Percentiles rank a stretch among this genome's conserved stretches.
Conservation (phyloP, 495 filamentous ascomycete genomes). For the Cenococcum geophilum region DNA sequence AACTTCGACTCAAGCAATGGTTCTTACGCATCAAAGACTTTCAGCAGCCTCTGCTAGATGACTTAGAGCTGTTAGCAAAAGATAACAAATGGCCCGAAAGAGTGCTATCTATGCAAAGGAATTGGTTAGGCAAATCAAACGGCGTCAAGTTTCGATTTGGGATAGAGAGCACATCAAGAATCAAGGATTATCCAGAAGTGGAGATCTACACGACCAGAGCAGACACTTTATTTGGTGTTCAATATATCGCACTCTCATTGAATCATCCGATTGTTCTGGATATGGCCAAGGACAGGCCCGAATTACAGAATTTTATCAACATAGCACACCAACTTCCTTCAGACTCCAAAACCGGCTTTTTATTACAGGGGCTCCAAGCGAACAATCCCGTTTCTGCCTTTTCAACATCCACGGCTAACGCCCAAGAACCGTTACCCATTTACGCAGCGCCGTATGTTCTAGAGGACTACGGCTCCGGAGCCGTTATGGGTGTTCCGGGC, state of each 20-base stretch:
- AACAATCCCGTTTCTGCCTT: constrained; percentile 55
- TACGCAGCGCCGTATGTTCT: constrained; percentile 84
- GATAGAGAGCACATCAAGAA: constrained; percentile 35
- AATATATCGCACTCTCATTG: constrained; percentile 73
- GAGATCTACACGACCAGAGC: constrained; percentile 77
- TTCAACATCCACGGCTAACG: constrained; percentile 47
- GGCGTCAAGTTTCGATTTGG: constrained; percentile 69
- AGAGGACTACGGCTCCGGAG: constrained; percentile 78
- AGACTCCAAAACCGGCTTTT: constrained; percentile 71
- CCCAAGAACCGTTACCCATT: constrained; percentile 57
- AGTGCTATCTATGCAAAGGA: constrained; percentile 75
- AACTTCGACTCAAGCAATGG: constrained; percentile 77
- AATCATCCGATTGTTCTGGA: constrained; percentile 63
- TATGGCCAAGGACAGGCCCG: constrained; percentile 52
- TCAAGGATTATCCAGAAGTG: constrained; percentile 38
- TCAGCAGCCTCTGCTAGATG: constrained; percentile 64
- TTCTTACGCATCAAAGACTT: constrained; percentile 80
- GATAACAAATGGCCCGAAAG: constrained; percentile 71
- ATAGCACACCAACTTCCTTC: constrained; percentile 54
- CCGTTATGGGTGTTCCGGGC: constrained; percentile 87
- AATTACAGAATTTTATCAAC: constrained; percentile 61
- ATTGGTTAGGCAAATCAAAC: constrained; percentile 77
- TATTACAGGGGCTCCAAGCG: constrained; percentile 54
- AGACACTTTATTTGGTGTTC: constrained; percentile 77
- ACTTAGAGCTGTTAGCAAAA: constrained; percentile 58